Evolutionary conservation across 306 rosid species (phyloP).

Genomic region (Pterocarpus macrocarpus): DNA sequence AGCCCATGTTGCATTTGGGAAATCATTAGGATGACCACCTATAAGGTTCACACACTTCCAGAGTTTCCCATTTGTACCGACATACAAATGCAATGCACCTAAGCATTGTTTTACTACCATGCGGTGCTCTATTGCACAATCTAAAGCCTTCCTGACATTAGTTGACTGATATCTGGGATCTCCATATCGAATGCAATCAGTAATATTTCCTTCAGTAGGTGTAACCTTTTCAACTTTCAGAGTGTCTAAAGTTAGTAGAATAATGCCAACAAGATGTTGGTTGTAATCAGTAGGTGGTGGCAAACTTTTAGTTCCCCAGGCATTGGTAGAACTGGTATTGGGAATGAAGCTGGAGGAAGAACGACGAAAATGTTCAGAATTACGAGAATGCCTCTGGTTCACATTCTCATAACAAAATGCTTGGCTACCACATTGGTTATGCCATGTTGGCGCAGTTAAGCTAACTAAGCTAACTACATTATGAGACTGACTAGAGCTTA

Average conservation of each 20-base stretch:
- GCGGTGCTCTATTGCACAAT: constrained; percentile 63
- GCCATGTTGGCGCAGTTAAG: constrained; percentile 43
- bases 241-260: constrained; percentile 65
- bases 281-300: constrained; percentile 62
- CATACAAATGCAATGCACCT: constrained; percentile 68
- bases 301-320: constrained; percentile 58
- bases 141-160: constrained; percentile 76
- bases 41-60: constrained; percentile 79
- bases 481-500: constrained; percentile 48
- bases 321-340: constrained; percentile 51
- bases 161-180: constrained; percentile 62
- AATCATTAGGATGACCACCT: constrained; percentile 58
- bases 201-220: constrained; percentile 77
- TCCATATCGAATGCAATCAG: constrained; percentile 75
- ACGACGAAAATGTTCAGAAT: constrained; percentile 41
- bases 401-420: constrained; percentile 48
- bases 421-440: constrained; percentile 47
- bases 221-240: constrained; percentile 72
- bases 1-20: constrained; percentile 65
- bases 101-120: constrained; percentile 60
- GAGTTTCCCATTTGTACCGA: constrained; percentile 60
- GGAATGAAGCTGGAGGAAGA: constrained; percentile 41
- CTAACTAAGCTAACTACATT: constrained; percentile 40
- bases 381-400: constrained; percentile 54
- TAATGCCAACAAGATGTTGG: constrained; percentile 69